Conservation (phyloP, 2,329 filamentous ascomycete genomes). For the Dothidotthia symphoricarpi region DNA sequence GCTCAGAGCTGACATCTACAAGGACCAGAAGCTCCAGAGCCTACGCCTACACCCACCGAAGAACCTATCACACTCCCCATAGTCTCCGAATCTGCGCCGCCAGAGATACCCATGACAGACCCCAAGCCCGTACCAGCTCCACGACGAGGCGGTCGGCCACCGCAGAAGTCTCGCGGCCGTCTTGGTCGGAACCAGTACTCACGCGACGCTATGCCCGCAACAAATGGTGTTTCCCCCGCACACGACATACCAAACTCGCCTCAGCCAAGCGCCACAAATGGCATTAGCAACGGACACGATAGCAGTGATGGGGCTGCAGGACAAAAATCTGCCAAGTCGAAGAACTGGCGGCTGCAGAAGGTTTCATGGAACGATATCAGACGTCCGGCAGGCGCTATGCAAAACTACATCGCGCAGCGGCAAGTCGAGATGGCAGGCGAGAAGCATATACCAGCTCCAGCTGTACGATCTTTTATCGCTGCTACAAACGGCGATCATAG, state of each 20-base stretch:
- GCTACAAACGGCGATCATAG: slow-evolving; percentile 24
- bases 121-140: slow-evolving; percentile 29
- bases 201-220: slow-evolving; percentile 32
- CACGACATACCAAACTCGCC: slow-evolving; percentile 33
- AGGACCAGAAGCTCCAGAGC: slow-evolving; percentile 33
- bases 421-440: slow-evolving; percentile 80
- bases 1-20: slow-evolving; percentile 18
- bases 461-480: slow-evolving; percentile 22
- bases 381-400: slow-evolving; percentile 75
- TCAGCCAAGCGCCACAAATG: slow-evolving; percentile 33
- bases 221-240: slow-evolving; percentile 37
- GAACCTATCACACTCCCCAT: slow-evolving; percentile 24
- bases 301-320: slow-evolving; percentile 57
- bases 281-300: slow-evolving; percentile 43
- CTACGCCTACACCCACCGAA: slow-evolving; percentile 25
- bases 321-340: slow-evolving; percentile 60
- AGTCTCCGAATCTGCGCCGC: slow-evolving; percentile 24
- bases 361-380: slow-evolving; percentile 87
- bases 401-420: slow-evolving; percentile 86
- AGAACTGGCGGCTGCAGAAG: slow-evolving; percentile 55
- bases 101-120: slow-evolving; percentile 26
- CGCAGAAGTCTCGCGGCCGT: slow-evolving; percentile 33
- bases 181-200: slow-evolving; percentile 43
- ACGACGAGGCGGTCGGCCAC: slow-evolving; percentile 37
- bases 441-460: slow-evolving; percentile 31